Conservation (phyloP, 331 rosid species). For the Pyrus hybrid region DNA sequence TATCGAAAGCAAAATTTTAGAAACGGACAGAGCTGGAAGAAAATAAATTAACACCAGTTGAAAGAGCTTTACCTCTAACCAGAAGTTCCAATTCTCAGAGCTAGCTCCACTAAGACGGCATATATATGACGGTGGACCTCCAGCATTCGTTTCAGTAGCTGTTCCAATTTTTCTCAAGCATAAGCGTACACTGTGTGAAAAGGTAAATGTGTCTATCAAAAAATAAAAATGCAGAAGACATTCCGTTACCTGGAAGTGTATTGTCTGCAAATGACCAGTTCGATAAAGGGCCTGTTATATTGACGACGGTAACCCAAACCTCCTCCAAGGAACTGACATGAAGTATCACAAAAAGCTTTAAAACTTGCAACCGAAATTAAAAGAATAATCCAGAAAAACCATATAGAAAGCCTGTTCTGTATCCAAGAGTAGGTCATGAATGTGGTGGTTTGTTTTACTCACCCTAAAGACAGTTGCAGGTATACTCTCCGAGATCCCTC, state of each 20-base stretch:
- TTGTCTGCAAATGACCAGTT: slow-evolving; percentile 94
- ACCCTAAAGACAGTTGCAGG: slow-evolving; percentile 90
- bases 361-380: neutral
- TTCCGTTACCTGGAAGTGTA: slow-evolving; percentile 58
- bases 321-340: slow-evolving; percentile 72
- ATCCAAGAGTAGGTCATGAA: neutral
- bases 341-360: slow-evolving; percentile 4
- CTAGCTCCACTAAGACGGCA: slow-evolving; percentile 76
- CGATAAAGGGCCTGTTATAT: slow-evolving; percentile 93
- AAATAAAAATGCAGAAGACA: neutral
- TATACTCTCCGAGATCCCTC: slow-evolving; percentile 53
- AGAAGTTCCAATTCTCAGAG: slow-evolving; percentile 74
- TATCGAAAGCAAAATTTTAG: neutral
- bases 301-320: slow-evolving; percentile 88
- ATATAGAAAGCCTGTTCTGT: neutral
- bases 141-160: slow-evolving; percentile 51
- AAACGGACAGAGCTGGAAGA: neutral
- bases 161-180: slow-evolving; percentile 23
- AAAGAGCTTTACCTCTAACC: slow-evolving; percentile 72
- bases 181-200: slow-evolving; percentile 6
- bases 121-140: slow-evolving; percentile 79
- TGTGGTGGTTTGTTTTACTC: slow-evolving; percentile 27
- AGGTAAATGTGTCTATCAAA: neutral
- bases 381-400: neutral
- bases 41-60: neutral